These are phyloP conservation scores for Chiua virens DNA, from an alignment of 768 basidiomycete species.

Conservation along the genomic window DNA sequence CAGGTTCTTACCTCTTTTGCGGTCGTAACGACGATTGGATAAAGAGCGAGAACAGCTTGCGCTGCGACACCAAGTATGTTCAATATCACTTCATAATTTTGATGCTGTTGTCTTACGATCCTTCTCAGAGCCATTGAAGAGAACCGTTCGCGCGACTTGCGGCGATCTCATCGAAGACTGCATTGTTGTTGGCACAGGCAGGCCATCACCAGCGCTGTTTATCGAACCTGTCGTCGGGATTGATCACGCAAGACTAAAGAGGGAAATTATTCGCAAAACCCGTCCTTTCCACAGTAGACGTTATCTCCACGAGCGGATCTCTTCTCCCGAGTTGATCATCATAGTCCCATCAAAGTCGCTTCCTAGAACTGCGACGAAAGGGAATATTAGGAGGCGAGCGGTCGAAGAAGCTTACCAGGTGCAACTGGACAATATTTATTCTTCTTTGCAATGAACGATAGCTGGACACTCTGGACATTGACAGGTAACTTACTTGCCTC, in stretches of 20 bases:
- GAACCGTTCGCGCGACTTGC: constrained; percentile 66
- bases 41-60: constrained; percentile 74
- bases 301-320: constrained; percentile 79
- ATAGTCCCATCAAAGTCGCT: constrained; percentile 65
- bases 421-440: constrained; percentile 60
- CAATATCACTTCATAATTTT: neutral
- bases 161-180: constrained; percentile 66
- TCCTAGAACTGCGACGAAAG: constrained; percentile 78
- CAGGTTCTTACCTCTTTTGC: constrained; percentile 61
- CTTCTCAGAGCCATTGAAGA: constrained; percentile 67
- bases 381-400: constrained; percentile 75
- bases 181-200: constrained; percentile 73
- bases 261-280: constrained; percentile 71
- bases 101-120: constrained; percentile 7
- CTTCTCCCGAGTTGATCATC: constrained; percentile 60
- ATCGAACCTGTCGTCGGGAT: constrained; percentile 60
- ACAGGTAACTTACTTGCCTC: constrained; percentile 20
- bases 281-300: constrained; percentile 71
- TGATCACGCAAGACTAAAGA: constrained; percentile 59
- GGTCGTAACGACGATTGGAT: constrained; percentile 87
- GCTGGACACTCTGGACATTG: neutral
- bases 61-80: constrained; percentile 71
- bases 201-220: constrained; percentile 75
- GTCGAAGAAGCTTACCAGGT: constrained; percentile 65
- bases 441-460: constrained; percentile 19